Base-by-base conservation (phyloP, 148 eudicot genomes). In the Chenopodium formosanum region DNA sequence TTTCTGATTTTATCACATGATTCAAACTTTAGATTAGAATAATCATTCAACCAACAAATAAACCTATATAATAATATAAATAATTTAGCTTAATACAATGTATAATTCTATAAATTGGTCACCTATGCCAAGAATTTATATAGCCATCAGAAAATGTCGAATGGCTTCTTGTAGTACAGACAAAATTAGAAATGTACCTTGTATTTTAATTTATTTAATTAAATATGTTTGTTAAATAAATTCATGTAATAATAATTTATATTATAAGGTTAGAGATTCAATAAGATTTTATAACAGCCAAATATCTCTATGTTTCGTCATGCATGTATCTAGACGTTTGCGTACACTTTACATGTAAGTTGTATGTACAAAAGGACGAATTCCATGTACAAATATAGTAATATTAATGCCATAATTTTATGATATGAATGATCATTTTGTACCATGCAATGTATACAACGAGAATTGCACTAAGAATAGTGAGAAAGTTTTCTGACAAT, bases 61-160 rank as follows among this genome's bases (percentile, higher is more conserved):
- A 46, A 27, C 47, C 0, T 70, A 62, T 44, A 63, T 53, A 70
- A 23, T 68, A 44, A 56, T 76, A 23, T 66, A 50, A 53, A 9
- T 52, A 14, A 14, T 66, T 75, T 22, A 68, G 37, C 52, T 58
- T 44, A 16, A 77, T 60, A 77, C 80, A 82, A 76, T 82, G 84
- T 60, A 82, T 78, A 56, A 72, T 69, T 71, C 32, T 13, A 56
- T 56, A 53, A 7, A 74, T 68, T 70, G 40, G 29, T 10, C 58
- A 75, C n/a, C 50, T 62, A 20, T 72, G 84, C 47, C 84, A 72
- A 40, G 44, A 47, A 40, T 44, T 72, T 78, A 78, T 73, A 48
- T 78, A 71, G 77, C 76, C 80, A 78, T 82, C 84, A 78, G 84
- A 82, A 72, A 46, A 29, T 82, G 84, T 82, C 84, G 78, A 77